Percentiles rank a stretch among this genome's conserved stretches.
These are phyloP conservation scores for Wickerhamiella dianesei DNA, from an alignment of 805 yeast genomes.

Conservation along the genomic window DNA sequence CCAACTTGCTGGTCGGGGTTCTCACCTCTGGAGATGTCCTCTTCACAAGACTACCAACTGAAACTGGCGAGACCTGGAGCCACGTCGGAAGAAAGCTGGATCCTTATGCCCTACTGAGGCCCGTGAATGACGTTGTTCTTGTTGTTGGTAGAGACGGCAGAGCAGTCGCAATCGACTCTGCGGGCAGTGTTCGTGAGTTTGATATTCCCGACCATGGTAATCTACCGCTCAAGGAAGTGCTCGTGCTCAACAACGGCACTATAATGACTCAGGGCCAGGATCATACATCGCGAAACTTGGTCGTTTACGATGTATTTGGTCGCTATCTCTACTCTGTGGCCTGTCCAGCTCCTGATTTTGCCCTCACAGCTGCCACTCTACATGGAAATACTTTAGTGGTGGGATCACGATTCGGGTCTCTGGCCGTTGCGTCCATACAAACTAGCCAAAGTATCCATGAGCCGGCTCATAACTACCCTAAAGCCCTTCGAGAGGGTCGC, in stretches of 20 bases:
- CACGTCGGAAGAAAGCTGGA: background rate
- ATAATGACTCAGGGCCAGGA: background rate
- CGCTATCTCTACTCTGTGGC: background rate
- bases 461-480: background rate
- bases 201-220: background rate
- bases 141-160: slow-evolving; percentile 1
- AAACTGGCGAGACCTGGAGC: background rate
- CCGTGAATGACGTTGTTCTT: background rate
- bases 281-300: background rate
- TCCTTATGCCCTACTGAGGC: background rate
- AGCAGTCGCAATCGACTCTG: background rate
- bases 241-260: background rate
- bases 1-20: slow-evolving; percentile 2
- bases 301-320: background rate
- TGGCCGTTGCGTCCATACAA: slow-evolving; percentile 35
- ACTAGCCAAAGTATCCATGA: slow-evolving; percentile 21
- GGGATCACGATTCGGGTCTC: slow-evolving; percentile 60
- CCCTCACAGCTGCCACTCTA: background rate
- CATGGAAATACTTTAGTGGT: slow-evolving; percentile 34
- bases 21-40: background rate
- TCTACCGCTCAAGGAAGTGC: background rate
- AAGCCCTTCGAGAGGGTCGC: slow-evolving; percentile 8
- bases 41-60: background rate
- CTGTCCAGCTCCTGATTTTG: background rate
- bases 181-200: background rate